Evolutionary conservation across 176 grass and related monocot genomes (phyloP).

Genomic region (Puccinellia tenuiflora): DNA sequence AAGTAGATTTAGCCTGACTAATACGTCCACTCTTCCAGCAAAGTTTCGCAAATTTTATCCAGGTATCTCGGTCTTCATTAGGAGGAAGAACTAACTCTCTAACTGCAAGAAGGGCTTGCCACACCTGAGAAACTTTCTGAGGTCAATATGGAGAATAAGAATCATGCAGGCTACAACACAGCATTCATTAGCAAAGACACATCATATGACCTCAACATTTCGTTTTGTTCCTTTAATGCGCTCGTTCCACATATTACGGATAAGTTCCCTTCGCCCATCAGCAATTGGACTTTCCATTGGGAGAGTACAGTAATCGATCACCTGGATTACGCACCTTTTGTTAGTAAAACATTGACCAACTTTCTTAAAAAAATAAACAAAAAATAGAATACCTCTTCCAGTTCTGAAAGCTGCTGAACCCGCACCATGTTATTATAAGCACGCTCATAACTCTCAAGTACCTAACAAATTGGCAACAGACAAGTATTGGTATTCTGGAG

Average conservation of each 20-base stretch:
- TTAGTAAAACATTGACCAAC: constrained; percentile 21
- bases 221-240: constrained; percentile 94
- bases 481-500: constrained; percentile 12
- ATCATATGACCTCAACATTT: constrained; percentile 85
- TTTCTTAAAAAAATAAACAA: neutral
- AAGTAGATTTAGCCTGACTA: constrained; percentile 95
- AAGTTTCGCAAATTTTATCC: constrained; percentile 98
- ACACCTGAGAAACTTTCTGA: constrained; percentile 57
- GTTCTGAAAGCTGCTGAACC: constrained; percentile 95
- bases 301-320: constrained; percentile 97
- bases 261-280: constrained; percentile 83
- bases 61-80: constrained; percentile 90
- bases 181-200: constrained; percentile 6
- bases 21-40: constrained; percentile 91
- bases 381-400: constrained; percentile 74
- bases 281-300: constrained; percentile 68
- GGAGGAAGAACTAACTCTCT: constrained; percentile 98
- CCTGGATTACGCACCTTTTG: constrained; percentile 38
- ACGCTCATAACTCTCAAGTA: constrained; percentile 97
- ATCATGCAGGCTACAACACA: neutral
- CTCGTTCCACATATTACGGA: constrained; percentile 99
- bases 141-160: constrained; percentile 20
- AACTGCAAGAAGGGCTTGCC: constrained; percentile 89
- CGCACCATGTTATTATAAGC: constrained; percentile 99
- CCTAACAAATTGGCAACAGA: constrained; percentile 32